A percentile compares a stretch with the other conserved stretches of the same genome.
phyloP scores from a whole-genome alignment of 202 grass and related monocot species.

The Setaria italica region DNA sequence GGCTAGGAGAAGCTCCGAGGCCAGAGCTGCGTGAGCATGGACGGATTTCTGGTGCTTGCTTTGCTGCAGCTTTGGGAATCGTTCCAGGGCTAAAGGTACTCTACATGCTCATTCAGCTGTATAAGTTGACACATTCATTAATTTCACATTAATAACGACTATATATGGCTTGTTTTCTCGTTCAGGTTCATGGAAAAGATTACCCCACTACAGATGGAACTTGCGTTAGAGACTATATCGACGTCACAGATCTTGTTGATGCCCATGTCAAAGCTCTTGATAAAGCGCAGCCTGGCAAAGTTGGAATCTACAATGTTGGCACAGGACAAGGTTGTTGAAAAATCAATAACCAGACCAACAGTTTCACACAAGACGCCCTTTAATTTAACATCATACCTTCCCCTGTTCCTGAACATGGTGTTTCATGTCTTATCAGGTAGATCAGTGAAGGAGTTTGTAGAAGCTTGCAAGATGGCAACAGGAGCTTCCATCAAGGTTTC shows the following conservation, averaged over 20 bases:
- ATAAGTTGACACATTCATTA: not conserved
- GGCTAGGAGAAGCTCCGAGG: constrained; percentile 75
- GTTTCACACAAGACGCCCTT: not conserved
- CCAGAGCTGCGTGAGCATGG: constrained; percentile 78
- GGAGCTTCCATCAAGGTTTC: constrained; percentile 62
- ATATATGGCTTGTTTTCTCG: not conserved
- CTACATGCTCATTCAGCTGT: not conserved
- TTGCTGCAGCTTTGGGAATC: constrained; percentile 63
- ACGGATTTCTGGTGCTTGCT: constrained; percentile 79
- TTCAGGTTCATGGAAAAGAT: constrained; percentile 63
- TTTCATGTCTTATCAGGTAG: constrained; percentile 59
- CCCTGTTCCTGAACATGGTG: constrained; percentile 36
- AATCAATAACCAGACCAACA: constrained; percentile 18
- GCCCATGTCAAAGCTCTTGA: constrained; percentile 83
- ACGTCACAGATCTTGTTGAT: constrained; percentile 89
- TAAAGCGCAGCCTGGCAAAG: constrained; percentile 66
- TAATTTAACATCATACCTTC: not conserved
- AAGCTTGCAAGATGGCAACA: constrained; percentile 72
- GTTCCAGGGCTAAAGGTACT: constrained; percentile 70
- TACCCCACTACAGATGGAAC: constrained; percentile 71
- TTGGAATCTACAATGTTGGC: constrained; percentile 82
- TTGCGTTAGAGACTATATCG: constrained; percentile 78
- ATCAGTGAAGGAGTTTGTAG: constrained; percentile 76
- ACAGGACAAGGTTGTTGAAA: constrained; percentile 71
- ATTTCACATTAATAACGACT: constrained; percentile 9